Conservation (phyloP, 768 basidiomycete genomes). For the Mycena polygramma region DNA sequence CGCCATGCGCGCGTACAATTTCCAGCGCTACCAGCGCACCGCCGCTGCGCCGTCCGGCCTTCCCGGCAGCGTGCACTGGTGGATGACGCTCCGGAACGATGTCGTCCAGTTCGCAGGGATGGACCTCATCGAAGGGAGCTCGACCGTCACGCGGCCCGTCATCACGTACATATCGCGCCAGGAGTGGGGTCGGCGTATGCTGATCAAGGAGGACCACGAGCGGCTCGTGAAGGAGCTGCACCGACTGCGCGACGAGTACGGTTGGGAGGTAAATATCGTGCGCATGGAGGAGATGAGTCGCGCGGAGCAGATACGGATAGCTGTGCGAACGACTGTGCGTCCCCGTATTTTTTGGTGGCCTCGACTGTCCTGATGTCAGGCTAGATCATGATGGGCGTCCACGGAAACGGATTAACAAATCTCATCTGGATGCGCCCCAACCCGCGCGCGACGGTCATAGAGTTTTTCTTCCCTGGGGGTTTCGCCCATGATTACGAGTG, state of each 20-base stretch:
- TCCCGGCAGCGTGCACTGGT: slow-evolving; percentile 86
- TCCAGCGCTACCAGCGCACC: slow-evolving; percentile 77
- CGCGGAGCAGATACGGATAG: slow-evolving; percentile 83
- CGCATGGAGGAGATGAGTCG: slow-evolving; percentile 85
- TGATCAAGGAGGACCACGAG: slow-evolving; percentile 83
- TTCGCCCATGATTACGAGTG: slow-evolving; percentile 91
- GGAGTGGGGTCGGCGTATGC: slow-evolving; percentile 88
- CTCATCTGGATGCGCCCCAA: slow-evolving; percentile 94
- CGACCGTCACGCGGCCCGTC: slow-evolving; percentile 71
- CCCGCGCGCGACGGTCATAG: slow-evolving; percentile 87
- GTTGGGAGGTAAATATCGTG: slow-evolving; percentile 91
- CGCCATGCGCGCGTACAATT: slow-evolving; percentile 80
- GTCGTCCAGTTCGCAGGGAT: slow-evolving; percentile 80
- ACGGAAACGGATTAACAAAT: slow-evolving; percentile 91
- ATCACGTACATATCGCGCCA: slow-evolving; percentile 95
- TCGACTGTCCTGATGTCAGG: slow-evolving; percentile 15
- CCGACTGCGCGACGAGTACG: slow-evolving; percentile 75
- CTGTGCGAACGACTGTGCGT: slow-evolving; percentile 88
- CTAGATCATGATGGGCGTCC: slow-evolving; percentile 95
- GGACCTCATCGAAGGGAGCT: slow-evolving; percentile 56
- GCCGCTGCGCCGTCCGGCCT: slow-evolving; percentile 82
- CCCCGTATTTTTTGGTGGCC: neutral
- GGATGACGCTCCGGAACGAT: slow-evolving; percentile 81
- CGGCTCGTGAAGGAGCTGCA: slow-evolving; percentile 80
- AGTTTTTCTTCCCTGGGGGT: slow-evolving; percentile 89